Base-by-base conservation (phyloP, 2,329 filamentous ascomycete species). In the Botrytis medusae region DNA sequence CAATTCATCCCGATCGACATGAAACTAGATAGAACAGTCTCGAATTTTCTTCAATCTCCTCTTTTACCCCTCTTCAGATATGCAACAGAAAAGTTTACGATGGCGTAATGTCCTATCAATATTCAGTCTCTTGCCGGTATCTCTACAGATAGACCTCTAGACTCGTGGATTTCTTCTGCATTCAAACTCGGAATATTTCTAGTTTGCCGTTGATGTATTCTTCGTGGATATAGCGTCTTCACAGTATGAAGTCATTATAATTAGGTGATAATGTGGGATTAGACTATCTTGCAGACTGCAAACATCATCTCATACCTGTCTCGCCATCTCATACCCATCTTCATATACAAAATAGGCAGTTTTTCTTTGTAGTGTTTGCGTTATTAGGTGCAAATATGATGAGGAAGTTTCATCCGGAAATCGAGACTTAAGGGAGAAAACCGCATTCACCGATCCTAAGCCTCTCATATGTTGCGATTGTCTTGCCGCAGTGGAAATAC, bases 51-150 rank as follows among this genome's bases (percentile, higher is more conserved):
- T 61, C 59, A 61, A n/a, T 25, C 34, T 12, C 59, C 59, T 61
- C 59, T 40, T n/a, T 62, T 62, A 62, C 59, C 60, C 60, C 37
- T 40, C 60, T 62, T 42, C 60, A 18, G 60, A 42, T 62, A n/a
- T 40, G 60, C 37, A 62, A 62, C 57, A 37, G 29, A 18, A 60
- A 60, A 60, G 57, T 37, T 34, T 37, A 6, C 25, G 4, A 25
- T 37, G 9, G 57, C 9, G 20, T 10, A 60, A 25, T 34, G 37
- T 12, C 20, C 5, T 60, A 37, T 37, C 20, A 22, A 25, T 2
- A 25, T 60, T 34, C 1, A 18, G 4, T 18, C 6, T 18, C 14
- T 29, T 29, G n/a, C 48, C n/a, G 48, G 48, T 51, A 54, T 54
- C 14, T 54, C 6, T 29, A 18, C 51, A 8, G n/a, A 25, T 60